Evolutionary conservation across 2,329 filamentous ascomycete genomes (phyloP), one percentile per base, ranked within the genome.

Genomic region (Ophiostoma perfectum): DNA sequence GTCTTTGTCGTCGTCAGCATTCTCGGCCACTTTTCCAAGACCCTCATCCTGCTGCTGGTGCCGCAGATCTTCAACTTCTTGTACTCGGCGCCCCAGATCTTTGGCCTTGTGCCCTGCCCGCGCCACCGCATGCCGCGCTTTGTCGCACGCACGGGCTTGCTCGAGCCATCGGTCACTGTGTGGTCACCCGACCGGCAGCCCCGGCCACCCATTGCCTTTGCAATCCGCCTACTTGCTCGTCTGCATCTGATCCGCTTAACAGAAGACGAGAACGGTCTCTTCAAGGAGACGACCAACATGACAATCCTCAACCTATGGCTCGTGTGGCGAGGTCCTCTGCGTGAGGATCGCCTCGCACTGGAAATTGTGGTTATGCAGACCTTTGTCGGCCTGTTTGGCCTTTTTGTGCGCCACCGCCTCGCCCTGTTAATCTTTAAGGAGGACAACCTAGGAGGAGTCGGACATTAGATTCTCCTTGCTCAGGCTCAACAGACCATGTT

Each of bases 1-100:
- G 91, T 98, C 52, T 99, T 99, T 77, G 95, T 94, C 67, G 93
- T 97, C 62, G 95, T 98, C 72, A 93, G 92, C 72, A 98, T 99
- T 75, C 84, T 97, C 66, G 95, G 95, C 38, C 95, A 99, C 81
- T 99, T 99, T 81, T 96, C 91, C 81, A 99, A 99, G 81, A 99
- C 95, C 0, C 84, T 99, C 63, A 85, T 97, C 68, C 85, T 99
- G 66, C 84, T 99, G 8, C 90, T 99, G 73, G 84, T 97, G 52
- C 95, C 95, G 14, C 95, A 99, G 80, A 90, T 96, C 74, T 93
- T 96, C 85, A 99, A 99, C 81, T 98, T 98, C 77, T 76, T 94
- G 72, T 99, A 98, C 81, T 97, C 93, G 52, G 87, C 86, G 1
- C 95, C 95, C 5, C 95, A 99, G 77, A 84, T 99, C 65, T 97